A percentile compares a stretch with the other conserved stretches of the same genome.
Evolutionary conservation across 2,329 filamentous ascomycete genomes (phyloP).

Genomic region (Exophiala sp.): DNA sequence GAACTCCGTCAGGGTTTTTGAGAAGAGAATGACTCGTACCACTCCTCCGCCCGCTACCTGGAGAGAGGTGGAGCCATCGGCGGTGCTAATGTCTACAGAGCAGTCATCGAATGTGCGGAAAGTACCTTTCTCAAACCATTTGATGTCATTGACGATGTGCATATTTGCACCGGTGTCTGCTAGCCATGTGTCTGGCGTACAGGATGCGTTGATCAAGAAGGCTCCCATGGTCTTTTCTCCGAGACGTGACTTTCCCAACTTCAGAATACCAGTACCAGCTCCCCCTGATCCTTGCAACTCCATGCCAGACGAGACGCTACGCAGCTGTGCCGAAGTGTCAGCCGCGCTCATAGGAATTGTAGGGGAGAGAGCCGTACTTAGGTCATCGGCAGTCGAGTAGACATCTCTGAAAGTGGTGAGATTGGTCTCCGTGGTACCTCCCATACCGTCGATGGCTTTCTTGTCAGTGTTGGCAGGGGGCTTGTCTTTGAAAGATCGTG

Average conservation of each 20-base stretch:
- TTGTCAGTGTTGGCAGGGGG: not conserved
- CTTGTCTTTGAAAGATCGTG: not conserved
- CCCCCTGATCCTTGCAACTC: too few species aligned
- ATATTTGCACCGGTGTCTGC: slow-evolving; percentile 1
- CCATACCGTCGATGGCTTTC: too few species aligned
- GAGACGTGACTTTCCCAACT: too few species aligned
- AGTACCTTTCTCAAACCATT: slow-evolving; percentile 4
- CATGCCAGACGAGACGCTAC: too few species aligned
- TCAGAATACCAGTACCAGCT: too few species aligned
- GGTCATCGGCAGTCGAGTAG: not conserved
- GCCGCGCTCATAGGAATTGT: too few species aligned
- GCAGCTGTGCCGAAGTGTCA: too few species aligned
- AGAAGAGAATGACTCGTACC: not conserved
- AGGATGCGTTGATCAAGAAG: not conserved
- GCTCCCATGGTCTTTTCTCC: not conserved
- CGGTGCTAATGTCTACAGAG: slow-evolving; percentile 3
- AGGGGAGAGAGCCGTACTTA: too few species aligned
- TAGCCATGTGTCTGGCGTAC: slow-evolving; percentile 2
- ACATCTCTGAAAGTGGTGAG: not conserved
- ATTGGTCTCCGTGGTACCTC: not conserved
- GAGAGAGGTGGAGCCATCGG: not conserved
- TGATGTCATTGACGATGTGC: slow-evolving; percentile 5
- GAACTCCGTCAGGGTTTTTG: not conserved
- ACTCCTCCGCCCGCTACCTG: not conserved
- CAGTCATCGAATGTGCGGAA: not conserved